Base-by-base conservation (phyloP, 2,329 filamentous ascomycete genomes). In the Beauveria medogensis region DNA sequence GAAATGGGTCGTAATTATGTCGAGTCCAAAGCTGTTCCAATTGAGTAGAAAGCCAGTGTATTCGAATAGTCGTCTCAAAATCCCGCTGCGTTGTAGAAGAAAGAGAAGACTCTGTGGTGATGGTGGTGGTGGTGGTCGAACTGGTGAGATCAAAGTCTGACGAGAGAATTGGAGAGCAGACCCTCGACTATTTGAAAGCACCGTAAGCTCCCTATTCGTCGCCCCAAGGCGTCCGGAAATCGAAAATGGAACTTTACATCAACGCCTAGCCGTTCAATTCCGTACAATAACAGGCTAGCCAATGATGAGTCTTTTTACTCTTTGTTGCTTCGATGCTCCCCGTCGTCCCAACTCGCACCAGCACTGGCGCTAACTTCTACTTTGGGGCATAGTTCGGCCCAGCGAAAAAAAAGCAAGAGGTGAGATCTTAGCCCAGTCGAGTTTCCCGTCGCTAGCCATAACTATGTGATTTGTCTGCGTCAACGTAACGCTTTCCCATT, bases 201-300 rank as follows among this genome's bases (percentile, higher is more conserved):
- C 30, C 28, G 8, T 50, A 57, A 40, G 55, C 46, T 20, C 5
- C 18, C 28, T 18, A 20, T 7, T 22, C 16, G 16, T 50, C 22
- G n/a, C 44, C 12, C n/a, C 43, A 57, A 34, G 34, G 46, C 46
- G 43, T 46, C 46, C 41, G 46, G 30, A 43, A 56, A 58, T 58
- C 55, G 34, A 28, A 22, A 58, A 50, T 56, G 55, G 18, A 46
- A 58, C 44, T 50, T 50, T 34, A 51, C 43, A 51, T 51, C 55
- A 58, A 58, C 46, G 46, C 55, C 55, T 58, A 28, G 55, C 55
- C 55, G 55, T 43, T 50, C 55, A 58, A 58, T 58, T 58, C 55
- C 55, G 55, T 58, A 50, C 16, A 55, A 37, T 9, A 34, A 41
- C 9, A 22, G 46, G 18, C 20, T 24, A 24, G 54, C 41, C 54